Base-by-base conservation (phyloP, 2,329 filamentous ascomycete species). In the Pseudomassariella vexata region DNA sequence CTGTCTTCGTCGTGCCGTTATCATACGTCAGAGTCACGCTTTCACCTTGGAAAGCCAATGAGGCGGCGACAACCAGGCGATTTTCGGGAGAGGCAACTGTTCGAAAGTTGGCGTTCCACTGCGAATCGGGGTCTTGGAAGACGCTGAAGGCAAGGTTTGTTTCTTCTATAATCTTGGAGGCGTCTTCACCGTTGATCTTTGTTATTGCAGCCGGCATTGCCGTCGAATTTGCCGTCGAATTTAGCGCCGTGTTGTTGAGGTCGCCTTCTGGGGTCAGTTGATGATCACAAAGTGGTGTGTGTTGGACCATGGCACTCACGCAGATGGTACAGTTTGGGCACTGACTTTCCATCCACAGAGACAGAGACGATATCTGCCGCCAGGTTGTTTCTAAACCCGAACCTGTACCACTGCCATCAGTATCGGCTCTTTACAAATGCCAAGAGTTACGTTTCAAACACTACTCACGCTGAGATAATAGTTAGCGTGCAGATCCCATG, bases 271-370 rank as follows among this genome's bases (percentile, higher is more conserved):
- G 8, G 26, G 10, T 15, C 11, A 28, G 10, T 19, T n/a, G n/a
- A n/a, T n/a, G n/a, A n/a, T n/a, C n/a, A n/a, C n/a, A n/a, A n/a
- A n/a, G n/a, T n/a, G n/a, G n/a, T n/a, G n/a, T n/a, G n/a, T n/a
- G n/a, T n/a, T n/a, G n/a, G n/a, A n/a, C n/a, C n/a, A n/a, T n/a
- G n/a, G 8, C 24, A 45, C 56, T 53, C 28, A 65, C 62, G 43
- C 35, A 68, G 68, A 14, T 69, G 62, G 38, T 75, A 81, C 3
- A 79, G 59, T 36, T 75, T 63, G 0, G 79, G 79, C 9, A 76
- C 48, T 32, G 69, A 63, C 12, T 61, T 51, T n/a, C 78, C 78
- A 47, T 82, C 76, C 4, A 56, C 42, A 2, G 76, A 82, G 6
- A 81, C 64, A 0, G 77, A 81, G 0, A 81, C 73, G 1, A 82